These are phyloP conservation scores for Didymella keratinophila DNA, from an alignment of 2,329 filamentous ascomycete species.

Conservation along the genomic window DNA sequence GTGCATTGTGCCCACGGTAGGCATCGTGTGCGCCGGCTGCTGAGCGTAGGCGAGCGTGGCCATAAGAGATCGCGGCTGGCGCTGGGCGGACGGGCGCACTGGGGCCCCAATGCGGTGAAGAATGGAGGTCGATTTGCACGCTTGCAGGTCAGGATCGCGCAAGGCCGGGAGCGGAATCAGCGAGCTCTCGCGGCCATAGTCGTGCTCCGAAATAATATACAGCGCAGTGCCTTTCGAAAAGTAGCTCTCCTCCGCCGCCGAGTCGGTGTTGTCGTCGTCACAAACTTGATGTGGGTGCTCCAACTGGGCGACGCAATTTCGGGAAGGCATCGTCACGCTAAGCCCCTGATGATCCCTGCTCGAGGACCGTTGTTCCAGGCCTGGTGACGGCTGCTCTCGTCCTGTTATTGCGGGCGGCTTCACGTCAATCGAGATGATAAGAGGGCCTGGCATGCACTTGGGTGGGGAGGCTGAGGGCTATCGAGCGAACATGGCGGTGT, in stretches of 20 bases:
- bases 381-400: slow-evolving; percentile 16
- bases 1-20: not conserved
- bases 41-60: slow-evolving; percentile 44
- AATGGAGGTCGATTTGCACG: slow-evolving; percentile 22
- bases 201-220: slow-evolving; percentile 48
- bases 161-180: slow-evolving; percentile 39
- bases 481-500: slow-evolving; percentile 6
- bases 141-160: slow-evolving; percentile 27
- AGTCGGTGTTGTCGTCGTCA: slow-evolving; percentile 20
- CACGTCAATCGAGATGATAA: slow-evolving; percentile 21
- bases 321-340: slow-evolving; percentile 33
- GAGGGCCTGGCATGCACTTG: slow-evolving; percentile 19
- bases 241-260: slow-evolving; percentile 19
- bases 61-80: slow-evolving; percentile 49
- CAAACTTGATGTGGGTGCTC: slow-evolving; percentile 25
- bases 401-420: slow-evolving; percentile 10
- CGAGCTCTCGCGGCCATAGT: slow-evolving; percentile 44
- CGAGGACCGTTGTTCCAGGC: slow-evolving; percentile 20
- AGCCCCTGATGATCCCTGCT: slow-evolving; percentile 38
- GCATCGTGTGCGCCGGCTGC: slow-evolving; percentile 22
- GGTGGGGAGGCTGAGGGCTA: slow-evolving; percentile 12
- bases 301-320: slow-evolving; percentile 38
- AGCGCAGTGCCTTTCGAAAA: slow-evolving; percentile 33
- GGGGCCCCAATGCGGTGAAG: slow-evolving; percentile 38
- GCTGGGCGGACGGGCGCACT: slow-evolving; percentile 23